phyloP scores from a whole-genome alignment of 306 rosid species.

The Arachis hypogaea region DNA sequence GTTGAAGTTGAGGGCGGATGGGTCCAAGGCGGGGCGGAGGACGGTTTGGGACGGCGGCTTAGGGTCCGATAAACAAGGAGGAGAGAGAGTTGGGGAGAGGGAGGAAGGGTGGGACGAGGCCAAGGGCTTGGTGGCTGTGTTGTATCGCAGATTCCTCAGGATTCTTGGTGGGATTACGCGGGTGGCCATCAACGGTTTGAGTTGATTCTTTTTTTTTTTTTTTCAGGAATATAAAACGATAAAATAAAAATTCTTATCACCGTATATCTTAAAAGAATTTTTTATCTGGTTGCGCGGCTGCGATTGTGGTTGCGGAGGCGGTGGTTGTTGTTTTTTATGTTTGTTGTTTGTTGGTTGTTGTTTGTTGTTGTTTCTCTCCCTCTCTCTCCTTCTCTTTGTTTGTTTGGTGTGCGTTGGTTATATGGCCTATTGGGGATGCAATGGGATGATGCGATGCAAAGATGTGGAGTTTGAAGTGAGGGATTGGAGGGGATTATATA shows the following conservation, averaged over 20 bases:
- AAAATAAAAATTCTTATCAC: too few relatives aligned
- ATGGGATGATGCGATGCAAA: conserved; percentile 22
- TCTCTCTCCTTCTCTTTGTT: conserved; percentile 31
- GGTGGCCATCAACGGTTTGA: conserved; percentile 56
- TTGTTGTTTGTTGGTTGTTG: not conserved
- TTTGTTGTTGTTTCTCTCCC: not conserved
- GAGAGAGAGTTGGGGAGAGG: conserved; percentile 42
- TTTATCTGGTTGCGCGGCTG: too few relatives aligned
- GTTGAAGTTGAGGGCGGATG: conserved; percentile 36
- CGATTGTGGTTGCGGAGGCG: not conserved
- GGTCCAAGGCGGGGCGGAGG: not conserved
- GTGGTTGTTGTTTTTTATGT: not conserved
- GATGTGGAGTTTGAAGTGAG: conserved; percentile 1
- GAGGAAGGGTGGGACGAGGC: conserved; percentile 45
- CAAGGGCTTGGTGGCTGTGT: conserved; percentile 52
- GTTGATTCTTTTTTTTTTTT: not conserved
- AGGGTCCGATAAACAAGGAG: conserved; percentile 37
- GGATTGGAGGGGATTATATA: not conserved
- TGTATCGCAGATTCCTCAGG: conserved; percentile 47
- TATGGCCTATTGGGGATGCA: not conserved
- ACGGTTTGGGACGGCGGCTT: conserved; percentile 27
- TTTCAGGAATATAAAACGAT: too few relatives aligned
- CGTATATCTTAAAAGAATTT: too few relatives aligned
- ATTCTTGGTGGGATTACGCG: conserved; percentile 58
- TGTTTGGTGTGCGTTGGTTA: not conserved